phyloP scores from a whole-genome alignment of 352 stramenopile genomes.

The Globisporangium nunn region DNA sequence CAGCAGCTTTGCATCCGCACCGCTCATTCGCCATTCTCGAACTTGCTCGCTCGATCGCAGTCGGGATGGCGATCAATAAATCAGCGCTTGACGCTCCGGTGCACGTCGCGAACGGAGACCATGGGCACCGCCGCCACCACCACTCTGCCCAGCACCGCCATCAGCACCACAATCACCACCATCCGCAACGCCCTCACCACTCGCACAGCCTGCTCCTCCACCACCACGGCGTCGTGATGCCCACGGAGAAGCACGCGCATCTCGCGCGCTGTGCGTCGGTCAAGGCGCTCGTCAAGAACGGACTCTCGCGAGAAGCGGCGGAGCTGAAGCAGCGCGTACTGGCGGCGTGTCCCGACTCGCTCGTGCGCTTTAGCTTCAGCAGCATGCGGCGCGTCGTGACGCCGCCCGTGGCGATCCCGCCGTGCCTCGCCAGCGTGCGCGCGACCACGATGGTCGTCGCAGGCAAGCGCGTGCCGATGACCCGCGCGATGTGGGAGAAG shows the following conservation, averaged over 20 bases:
- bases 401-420: slow-evolving; percentile 42
- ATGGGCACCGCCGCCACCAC: not conserved
- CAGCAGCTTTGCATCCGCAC: not conserved
- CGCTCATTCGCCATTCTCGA: not conserved
- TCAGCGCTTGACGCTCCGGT: slow-evolving; percentile 6
- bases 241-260: slow-evolving; percentile 10
- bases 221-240: slow-evolving; percentile 18
- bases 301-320: slow-evolving; percentile 25
- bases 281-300: slow-evolving; percentile 24
- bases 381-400: slow-evolving; percentile 49
- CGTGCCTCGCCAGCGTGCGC: slow-evolving; percentile 20
- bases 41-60: not conserved
- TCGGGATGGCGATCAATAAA: slow-evolving; percentile 12
- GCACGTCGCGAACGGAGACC: slow-evolving; percentile 2
- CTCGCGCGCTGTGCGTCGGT: slow-evolving; percentile 1
- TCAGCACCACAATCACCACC: not conserved
- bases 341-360: slow-evolving; percentile 32
- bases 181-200: slow-evolving; percentile 3
- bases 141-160: slow-evolving; percentile 15
- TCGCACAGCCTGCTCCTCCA: slow-evolving; percentile 22
- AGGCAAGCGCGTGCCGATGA: slow-evolving; percentile 56
- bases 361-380: slow-evolving; percentile 52
- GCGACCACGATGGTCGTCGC: slow-evolving; percentile 32
- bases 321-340: slow-evolving; percentile 57
- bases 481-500: slow-evolving; percentile 54